A percentile compares a stretch with the other conserved stretches of the same genome.
Evolutionary conservation across 2,329 filamentous ascomycete species (phyloP).

Genomic region (Calycina marina): DNA sequence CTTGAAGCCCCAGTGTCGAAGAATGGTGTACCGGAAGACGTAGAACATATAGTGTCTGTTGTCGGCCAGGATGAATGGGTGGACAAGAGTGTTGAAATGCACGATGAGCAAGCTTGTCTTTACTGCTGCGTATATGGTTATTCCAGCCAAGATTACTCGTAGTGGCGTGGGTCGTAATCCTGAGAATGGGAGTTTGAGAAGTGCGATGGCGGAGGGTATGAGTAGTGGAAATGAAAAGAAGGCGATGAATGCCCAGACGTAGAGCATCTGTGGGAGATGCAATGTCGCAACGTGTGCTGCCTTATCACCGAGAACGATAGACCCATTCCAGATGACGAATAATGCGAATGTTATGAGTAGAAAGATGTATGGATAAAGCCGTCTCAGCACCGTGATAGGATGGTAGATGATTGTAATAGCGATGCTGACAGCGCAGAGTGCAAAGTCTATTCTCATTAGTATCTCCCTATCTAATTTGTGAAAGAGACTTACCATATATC

Average conservation of each 20-base stretch:
- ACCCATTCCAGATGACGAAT: conserved; percentile 78
- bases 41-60: conserved; percentile 98
- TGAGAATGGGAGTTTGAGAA: conserved; percentile 24
- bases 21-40: conserved; percentile 72
- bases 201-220: conserved; percentile 31
- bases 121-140: neutral
- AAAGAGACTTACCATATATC: conserved; percentile 31
- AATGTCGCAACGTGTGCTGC: conserved; percentile 83
- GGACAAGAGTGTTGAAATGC: conserved; percentile 78
- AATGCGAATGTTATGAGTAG: conserved; percentile 52
- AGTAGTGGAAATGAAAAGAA: conserved; percentile 83
- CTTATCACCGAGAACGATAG: conserved; percentile 90
- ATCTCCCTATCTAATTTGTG: no score
- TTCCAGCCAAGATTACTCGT: neutral
- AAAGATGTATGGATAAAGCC: conserved; percentile 43
- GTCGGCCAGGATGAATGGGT: conserved; percentile 91
- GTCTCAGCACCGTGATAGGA: conserved; percentile 29
- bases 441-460: conserved; percentile 30
- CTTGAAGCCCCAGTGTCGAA: conserved; percentile 45
- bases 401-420: conserved; percentile 40
- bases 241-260: conserved; percentile 78
- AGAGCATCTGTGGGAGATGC: conserved; percentile 84
- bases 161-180: conserved; percentile 14
- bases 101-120: conserved; percentile 30
- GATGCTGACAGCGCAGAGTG: conserved; percentile 48